phyloP scores from a whole-genome alignment of 148 eudicot species.

The Camellia lanceoleosa region DNA sequence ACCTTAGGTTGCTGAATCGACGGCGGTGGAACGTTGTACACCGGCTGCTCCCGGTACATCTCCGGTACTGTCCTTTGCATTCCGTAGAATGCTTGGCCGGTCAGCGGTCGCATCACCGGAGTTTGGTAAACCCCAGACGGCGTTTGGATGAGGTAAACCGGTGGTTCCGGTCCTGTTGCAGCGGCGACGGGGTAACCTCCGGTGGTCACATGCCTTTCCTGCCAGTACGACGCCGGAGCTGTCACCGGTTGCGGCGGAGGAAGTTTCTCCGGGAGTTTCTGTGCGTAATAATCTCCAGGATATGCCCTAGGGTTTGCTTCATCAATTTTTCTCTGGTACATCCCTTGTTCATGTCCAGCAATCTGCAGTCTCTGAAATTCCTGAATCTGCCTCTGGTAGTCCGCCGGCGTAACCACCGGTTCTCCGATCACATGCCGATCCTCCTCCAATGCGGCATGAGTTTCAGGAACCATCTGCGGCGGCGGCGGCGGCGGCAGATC shows the following conservation, averaged over 20 bases:
- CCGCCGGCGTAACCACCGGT: slow-evolving; percentile 22
- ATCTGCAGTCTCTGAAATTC: slow-evolving; percentile 25
- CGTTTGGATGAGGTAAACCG: slow-evolving; percentile 46
- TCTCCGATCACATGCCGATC: slow-evolving; percentile 21
- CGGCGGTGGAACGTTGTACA: slow-evolving; percentile 29
- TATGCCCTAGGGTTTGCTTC: slow-evolving; percentile 14
- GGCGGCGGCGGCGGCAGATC: slow-evolving; percentile 9
- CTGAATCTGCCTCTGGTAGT: slow-evolving; percentile 27
- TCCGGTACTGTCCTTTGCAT: slow-evolving; percentile 37
- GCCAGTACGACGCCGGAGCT: slow-evolving; percentile 7
- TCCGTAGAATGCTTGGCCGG: slow-evolving; percentile 40
- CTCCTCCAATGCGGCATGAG: slow-evolving; percentile 5
- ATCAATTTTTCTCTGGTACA: background rate
- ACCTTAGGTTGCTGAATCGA: slow-evolving; percentile 19
- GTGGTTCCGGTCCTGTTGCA: slow-evolving; percentile 13
- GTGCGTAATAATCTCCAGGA: slow-evolving; percentile 17
- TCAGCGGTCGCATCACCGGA: slow-evolving; percentile 32
- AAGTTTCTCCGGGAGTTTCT: slow-evolving; percentile 8
- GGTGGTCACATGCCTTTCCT: slow-evolving; percentile 11
- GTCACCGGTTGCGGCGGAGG: slow-evolving; percentile 13
- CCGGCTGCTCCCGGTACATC: slow-evolving; percentile 45
- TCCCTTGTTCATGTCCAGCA: slow-evolving; percentile 17
- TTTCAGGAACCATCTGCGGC: slow-evolving; percentile 18
- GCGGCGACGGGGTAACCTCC: slow-evolving; percentile 13
- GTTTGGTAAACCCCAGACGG: slow-evolving; percentile 35